Evolutionary conservation across 768 basidiomycete species (phyloP), one percentile per base, ranked within the genome.

Genomic region (Sarcodon aspratus): DNA sequence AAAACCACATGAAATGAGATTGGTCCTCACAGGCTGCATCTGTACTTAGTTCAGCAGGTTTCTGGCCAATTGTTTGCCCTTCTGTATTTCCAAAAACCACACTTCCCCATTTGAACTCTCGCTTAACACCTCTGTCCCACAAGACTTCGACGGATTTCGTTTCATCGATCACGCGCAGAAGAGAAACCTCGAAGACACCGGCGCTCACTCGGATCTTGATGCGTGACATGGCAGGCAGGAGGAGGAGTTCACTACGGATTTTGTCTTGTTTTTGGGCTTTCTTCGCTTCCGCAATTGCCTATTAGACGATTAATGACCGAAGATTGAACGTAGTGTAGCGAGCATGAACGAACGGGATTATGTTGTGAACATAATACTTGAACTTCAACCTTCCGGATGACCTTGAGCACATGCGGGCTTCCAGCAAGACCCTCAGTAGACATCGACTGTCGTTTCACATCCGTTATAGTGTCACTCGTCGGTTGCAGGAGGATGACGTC

Each of bases 181-280:
- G 70, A 6, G 80, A 82, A 5, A 93, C 90, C 60, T 94, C 90
- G 60, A 89, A 94, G 33, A 86, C 82, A 5, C 92, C 91, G 9
- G 85, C 75, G 56, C 78, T 83, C 44, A 86, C 81, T 40, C 87
- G 83, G 53, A 97, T 78, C 66, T 90, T 87, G 69, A 97, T 82
- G 10, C 82, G 77, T 13, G 81, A 69, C 69, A 86, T 83, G 0
- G 72, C 66, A 4, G 82, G 77, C 35, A 96, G 69, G 2, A 80
- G 74, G 32, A 86, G 61, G 13, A 96, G 69, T 48, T 88, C 85
- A 9, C 70, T 69, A 42, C 74, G 76, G 36, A 93, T 78, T 59
- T 77, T 82, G 50, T 85, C 81, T 50, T 82, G 79, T 59, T 87
- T 89, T 42, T 72, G 75, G 4, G 80, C 80, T 57, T 79, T 82